These are phyloP conservation scores for Diversispora epigaea DNA, from an alignment of 192 early-diverging fungal species.

Conservation along the genomic window DNA sequence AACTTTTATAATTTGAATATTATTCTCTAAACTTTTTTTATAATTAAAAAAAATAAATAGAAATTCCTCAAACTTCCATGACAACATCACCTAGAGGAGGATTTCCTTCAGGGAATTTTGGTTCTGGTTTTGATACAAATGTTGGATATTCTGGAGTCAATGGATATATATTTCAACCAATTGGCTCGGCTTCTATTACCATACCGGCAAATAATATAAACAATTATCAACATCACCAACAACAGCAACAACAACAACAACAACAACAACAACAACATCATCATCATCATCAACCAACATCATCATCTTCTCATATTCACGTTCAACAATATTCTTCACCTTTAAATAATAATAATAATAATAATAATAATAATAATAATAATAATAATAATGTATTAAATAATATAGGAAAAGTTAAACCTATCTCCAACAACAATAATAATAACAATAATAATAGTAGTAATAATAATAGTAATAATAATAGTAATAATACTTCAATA, in stretches of 20 bases:
- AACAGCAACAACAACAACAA: not conserved
- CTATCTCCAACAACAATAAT: not conserved
- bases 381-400: constrained; percentile 3
- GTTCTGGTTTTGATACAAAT: constrained; percentile 3
- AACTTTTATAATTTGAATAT: not conserved
- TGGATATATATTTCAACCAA: constrained; percentile 21
- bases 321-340: no score
- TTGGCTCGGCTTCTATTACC: constrained; percentile 5
- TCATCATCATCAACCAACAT: not conserved
- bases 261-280: not conserved
- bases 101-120: constrained; percentile 5
- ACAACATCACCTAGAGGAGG: constrained; percentile 2
- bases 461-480: no score
- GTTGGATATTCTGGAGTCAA: not conserved
- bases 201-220: constrained; percentile 3
- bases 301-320: not conserved
- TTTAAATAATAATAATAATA: no score
- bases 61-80: not conserved
- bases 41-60: not conserved
- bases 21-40: not conserved
- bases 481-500: not conserved
- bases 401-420: not conserved
- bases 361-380: no score
- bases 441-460: no score
- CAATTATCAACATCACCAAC: no score